Conservation (phyloP, 1,284 basidiomycete species). For the Papiliotrema terrestris region DNA sequence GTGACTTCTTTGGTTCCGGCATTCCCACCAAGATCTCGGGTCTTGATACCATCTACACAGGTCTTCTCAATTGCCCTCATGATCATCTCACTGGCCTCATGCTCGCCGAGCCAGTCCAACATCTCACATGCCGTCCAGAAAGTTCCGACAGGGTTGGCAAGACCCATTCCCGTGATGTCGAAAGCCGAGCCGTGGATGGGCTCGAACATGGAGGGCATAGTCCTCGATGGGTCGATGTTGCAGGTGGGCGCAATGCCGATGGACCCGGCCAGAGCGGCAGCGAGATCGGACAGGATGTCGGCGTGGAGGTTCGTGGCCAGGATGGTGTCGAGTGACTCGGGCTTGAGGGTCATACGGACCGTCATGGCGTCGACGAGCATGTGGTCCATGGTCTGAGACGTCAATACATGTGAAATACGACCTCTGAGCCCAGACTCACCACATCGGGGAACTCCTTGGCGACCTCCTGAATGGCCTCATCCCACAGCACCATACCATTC, state of each 20-base stretch:
- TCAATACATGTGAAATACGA: neutral
- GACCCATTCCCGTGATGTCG: constrained; percentile 77
- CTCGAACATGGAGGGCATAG: constrained; percentile 53
- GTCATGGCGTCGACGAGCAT: constrained; percentile 55
- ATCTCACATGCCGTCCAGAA: constrained; percentile 61
- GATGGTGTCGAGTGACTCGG: constrained; percentile 58
- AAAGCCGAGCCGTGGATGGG: constrained; percentile 85
- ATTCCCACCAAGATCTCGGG: constrained; percentile 28
- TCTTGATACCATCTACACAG: constrained; percentile 31
- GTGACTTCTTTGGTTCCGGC: constrained; percentile 34
- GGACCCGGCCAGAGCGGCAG: constrained; percentile 57
- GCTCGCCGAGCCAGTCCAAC: constrained; percentile 56
- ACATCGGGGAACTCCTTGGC: constrained; percentile 57
- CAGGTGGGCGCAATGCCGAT: constrained; percentile 60
- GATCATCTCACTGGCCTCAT: constrained; percentile 53
- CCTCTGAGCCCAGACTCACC: constrained; percentile 51
- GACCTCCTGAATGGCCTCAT: constrained; percentile 52
- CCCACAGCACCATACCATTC: constrained; percentile 47
- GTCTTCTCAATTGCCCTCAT: constrained; percentile 55
- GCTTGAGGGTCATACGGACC: constrained; percentile 55
- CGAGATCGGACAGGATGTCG: constrained; percentile 57
- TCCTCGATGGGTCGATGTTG: constrained; percentile 56
- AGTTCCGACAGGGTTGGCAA: constrained; percentile 54
- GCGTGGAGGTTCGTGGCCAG: constrained; percentile 58
- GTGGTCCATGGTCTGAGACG: constrained; percentile 52